Evolutionary conservation across 2,329 filamentous ascomycete genomes (phyloP), one percentile per base, ranked within the genome.

Genomic region (Ceratocystis huliohia): DNA sequence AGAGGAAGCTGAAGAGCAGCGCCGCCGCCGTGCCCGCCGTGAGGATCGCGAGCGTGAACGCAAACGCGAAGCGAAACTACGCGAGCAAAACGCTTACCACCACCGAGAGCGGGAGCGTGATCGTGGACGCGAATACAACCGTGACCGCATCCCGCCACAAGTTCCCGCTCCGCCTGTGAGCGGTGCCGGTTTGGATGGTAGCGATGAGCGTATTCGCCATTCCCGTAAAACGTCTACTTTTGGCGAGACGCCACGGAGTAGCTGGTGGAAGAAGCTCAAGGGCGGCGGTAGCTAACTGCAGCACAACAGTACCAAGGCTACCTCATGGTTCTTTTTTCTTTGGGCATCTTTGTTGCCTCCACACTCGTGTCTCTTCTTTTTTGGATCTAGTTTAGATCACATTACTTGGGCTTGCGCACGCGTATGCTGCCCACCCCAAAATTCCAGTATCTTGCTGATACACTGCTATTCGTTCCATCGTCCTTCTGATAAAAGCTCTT

Each of bases 261-360:
- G 81, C 69, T 84, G 82, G 82, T 85, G 82, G 82, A 81, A 76
- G 75, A 84, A 83, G 75, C 73, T 83, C 64, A 79, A 78, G 5
- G 77, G 78, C 65, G 76, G 69, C 73, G 65, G 65, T 63, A 61
- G 64, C 10, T 68, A 65, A 68, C 67, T 66, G 17, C 48, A 44
- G 48, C 20, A 61, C 50, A 59, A n/a, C 5, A 30, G 17, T 28
- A 20, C 30, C 25, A 59, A 33, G 25, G n/a, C 28, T 17, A 59
- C 8, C 17, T 33, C 25, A 25, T 50, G 25, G 13, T 20, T 59
- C 7, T 20, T 37, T 6, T 8, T 30, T 59, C 56, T 20, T 5
- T n/a, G 56, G 28, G 28, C 56, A 3, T 20, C 13, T 30, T 57
- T 15, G 57, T 25, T 65, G 8, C 17, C 50, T 57, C 17, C 3